These are phyloP conservation scores for Huntiella moniliformis DNA, from an alignment of 2,329 filamentous ascomycete species.

Conservation along the genomic window DNA sequence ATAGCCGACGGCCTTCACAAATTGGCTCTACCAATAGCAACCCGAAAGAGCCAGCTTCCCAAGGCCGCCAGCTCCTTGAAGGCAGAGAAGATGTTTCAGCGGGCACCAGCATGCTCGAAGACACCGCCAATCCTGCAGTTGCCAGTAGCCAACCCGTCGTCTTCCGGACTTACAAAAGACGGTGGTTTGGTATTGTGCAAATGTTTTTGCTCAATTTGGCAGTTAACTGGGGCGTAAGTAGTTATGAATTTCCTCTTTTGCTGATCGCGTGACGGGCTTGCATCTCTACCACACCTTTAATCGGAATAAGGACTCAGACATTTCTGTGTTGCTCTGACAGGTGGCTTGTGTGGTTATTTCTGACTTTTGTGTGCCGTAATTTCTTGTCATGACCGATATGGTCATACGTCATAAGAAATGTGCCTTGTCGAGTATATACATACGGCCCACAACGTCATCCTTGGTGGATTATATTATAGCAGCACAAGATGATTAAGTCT, in stretches of 20 bases:
- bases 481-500: not conserved
- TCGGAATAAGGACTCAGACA: not conserved
- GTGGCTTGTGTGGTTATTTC: not conserved
- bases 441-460: not conserved
- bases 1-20: no score
- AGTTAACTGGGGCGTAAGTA: slow-evolving; percentile 83
- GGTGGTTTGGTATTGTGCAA: slow-evolving; percentile 76
- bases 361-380: no score
- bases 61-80: no score
- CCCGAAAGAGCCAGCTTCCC: no score
- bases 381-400: no score
- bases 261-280: no score
- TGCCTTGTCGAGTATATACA: no score
- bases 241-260: not conserved
- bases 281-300: not conserved
- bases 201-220: slow-evolving; percentile 79
- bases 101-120: no score
- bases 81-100: no score
- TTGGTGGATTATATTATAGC: not conserved
- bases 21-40: no score
- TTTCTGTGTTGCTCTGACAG: not conserved
- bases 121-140: not conserved
- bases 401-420: no score
- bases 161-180: slow-evolving; percentile 50
- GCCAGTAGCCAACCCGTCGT: slow-evolving; percentile 2